Evolutionary conservation across 2,329 filamentous ascomycete genomes (phyloP).

Genomic region (Tolypocladium tropicale): DNA sequence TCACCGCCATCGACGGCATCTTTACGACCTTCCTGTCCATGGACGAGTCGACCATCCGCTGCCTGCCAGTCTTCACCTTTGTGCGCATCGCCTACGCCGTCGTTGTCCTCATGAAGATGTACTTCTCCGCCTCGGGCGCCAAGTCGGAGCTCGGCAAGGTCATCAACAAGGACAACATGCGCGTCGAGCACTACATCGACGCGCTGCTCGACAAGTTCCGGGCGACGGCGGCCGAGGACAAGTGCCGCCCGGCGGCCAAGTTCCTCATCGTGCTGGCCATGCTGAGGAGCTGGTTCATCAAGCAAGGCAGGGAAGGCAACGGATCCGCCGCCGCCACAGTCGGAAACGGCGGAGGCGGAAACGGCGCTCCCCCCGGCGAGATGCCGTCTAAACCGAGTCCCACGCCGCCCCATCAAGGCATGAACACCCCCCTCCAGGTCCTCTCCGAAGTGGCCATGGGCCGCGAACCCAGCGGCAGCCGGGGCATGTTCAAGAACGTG

Average conservation of each 20-base stretch:
- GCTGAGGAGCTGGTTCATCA: conserved; percentile 59
- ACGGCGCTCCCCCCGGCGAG: conserved; percentile 6
- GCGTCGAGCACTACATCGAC: conserved; percentile 56
- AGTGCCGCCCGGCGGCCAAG: conserved; percentile 56
- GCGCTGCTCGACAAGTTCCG: conserved; percentile 59
- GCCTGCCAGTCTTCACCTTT: conserved; percentile 59
- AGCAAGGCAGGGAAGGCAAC: conserved; percentile 27
- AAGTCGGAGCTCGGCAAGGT: conserved; percentile 59
- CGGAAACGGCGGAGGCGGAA: conserved; percentile 6
- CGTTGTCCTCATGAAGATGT: conserved; percentile 65
- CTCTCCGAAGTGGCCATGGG: conserved; percentile 46
- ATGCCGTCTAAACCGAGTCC: not conserved
- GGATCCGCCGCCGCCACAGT: not conserved
- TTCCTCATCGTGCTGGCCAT: conserved; percentile 62
- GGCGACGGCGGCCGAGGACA: conserved; percentile 50
- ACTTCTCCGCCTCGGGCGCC: conserved; percentile 54
- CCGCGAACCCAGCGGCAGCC: conserved; percentile 19
- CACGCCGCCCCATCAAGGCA: conserved; percentile 14
- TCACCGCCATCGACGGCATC: conserved; percentile 55
- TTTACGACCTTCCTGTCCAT: conserved; percentile 56
- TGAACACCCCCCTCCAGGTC: conserved; percentile 44
- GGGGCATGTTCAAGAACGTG: conserved; percentile 11
- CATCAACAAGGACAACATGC: conserved; percentile 57
- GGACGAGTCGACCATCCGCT: conserved; percentile 47
- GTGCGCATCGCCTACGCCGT: conserved; percentile 63